phyloP scores from a whole-genome alignment of 805 yeast species.

The Lipomyces yamanashiensis region DNA sequence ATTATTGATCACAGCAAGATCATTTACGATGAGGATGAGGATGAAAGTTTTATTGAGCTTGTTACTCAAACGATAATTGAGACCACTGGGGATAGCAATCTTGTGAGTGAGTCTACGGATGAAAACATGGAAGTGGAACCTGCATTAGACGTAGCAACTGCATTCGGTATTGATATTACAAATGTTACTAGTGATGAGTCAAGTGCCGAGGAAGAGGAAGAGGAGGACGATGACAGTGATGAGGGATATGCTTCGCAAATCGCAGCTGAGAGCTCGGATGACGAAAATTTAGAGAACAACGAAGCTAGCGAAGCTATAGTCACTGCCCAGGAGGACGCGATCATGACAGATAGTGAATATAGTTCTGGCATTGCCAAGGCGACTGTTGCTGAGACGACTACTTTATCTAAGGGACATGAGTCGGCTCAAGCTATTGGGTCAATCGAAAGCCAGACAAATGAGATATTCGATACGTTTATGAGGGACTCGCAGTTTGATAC shows the following conservation, averaged over 20 bases:
- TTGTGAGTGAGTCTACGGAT: not conserved
- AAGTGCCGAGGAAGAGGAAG: too few species aligned
- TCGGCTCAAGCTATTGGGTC: too few species aligned
- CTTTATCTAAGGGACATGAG: too few species aligned
- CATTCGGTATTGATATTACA: not conserved
- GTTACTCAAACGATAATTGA: not conserved
- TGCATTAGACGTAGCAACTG: not conserved
- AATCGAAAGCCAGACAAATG: too few species aligned
- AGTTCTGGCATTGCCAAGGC: too few species aligned
- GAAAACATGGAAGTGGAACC: not conserved
- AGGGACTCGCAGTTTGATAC: too few species aligned
- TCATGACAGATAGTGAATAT: too few species aligned
- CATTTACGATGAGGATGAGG: constrained; percentile 8
- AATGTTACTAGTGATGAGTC: not conserved
- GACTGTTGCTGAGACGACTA: too few species aligned
- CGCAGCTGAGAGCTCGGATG: not conserved
- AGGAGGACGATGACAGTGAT: too few species aligned
- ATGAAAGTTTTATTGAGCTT: not conserved
- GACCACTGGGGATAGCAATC: not conserved
- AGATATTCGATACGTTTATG: too few species aligned
- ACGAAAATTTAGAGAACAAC: not conserved
- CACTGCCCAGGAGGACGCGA: not conserved
- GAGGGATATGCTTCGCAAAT: too few species aligned
- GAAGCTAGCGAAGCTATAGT: not conserved
- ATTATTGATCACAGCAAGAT: constrained; percentile 1